Conservation (phyloP, 495 filamentous ascomycete genomes). For the Lophium mytilinum region DNA sequence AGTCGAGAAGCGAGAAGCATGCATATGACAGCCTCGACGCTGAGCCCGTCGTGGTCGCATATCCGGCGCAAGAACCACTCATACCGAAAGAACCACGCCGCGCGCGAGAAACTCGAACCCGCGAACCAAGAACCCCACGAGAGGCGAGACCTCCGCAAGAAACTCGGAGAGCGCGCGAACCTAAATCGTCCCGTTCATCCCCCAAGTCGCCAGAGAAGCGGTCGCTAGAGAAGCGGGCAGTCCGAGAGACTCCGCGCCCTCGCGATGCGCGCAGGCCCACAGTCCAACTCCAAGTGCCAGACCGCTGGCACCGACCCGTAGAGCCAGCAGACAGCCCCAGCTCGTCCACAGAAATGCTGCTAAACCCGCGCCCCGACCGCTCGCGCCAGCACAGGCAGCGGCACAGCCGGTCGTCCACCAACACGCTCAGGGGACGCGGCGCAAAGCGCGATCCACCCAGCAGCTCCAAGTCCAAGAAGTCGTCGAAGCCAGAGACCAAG, state of each 20-base stretch:
- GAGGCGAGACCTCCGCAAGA: background rate
- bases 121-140: background rate
- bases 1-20: constrained; percentile 19
- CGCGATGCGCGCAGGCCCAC: constrained; percentile 12
- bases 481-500: constrained; percentile 3
- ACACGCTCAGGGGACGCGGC: constrained; percentile 17
- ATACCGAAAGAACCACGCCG: background rate
- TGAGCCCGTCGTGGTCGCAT: background rate
- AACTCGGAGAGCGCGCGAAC: background rate
- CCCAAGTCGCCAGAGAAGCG: constrained; percentile 1
- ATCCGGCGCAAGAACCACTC: background rate
- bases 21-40: background rate
- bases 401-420: constrained; percentile 16
- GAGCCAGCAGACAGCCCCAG: constrained; percentile 3
- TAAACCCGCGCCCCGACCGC: constrained; percentile 21
- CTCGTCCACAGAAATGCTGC: constrained; percentile 19
- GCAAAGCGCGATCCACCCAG: constrained; percentile 22
- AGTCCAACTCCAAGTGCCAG: constrained; percentile 15
- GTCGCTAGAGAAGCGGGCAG: constrained; percentile 1
- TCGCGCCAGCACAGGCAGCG: constrained; percentile 17
- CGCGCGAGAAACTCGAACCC: background rate
- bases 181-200: background rate
- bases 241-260: background rate
- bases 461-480: constrained; percentile 18
- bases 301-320: constrained; percentile 18